Evolutionary conservation across 2,329 filamentous ascomycete species (phyloP).

Genomic region (Pseudogymnoascus sp.): DNA sequence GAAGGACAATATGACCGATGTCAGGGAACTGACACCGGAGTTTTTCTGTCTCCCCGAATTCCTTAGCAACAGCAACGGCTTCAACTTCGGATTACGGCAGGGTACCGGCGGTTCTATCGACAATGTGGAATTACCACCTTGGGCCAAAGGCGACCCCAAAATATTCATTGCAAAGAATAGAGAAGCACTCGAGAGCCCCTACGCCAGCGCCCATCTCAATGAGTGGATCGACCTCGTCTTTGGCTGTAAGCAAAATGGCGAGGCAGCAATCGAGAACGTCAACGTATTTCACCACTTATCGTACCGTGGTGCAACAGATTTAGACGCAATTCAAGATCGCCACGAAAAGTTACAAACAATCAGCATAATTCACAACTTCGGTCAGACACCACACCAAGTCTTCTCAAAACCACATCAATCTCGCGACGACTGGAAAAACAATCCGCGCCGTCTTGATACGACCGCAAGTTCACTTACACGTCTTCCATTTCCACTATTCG

Average conservation of each 20-base stretch:
- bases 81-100: constrained; percentile 86
- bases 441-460: constrained; percentile 66
- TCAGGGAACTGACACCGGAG: constrained; percentile 89
- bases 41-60: constrained; percentile 98
- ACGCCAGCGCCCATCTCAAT: constrained; percentile 83
- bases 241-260: constrained; percentile 86
- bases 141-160: constrained; percentile 92
- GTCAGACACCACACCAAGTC: constrained; percentile 92
- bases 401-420: constrained; percentile 74
- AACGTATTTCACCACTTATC: constrained; percentile 97
- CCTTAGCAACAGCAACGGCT: constrained; percentile 84
- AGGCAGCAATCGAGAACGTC: constrained; percentile 80
- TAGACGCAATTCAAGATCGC: constrained; percentile 84
- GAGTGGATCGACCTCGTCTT: constrained; percentile 96
- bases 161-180: constrained; percentile 94
- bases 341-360: constrained; percentile 83
- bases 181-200: constrained; percentile 89
- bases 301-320: constrained; percentile 85
- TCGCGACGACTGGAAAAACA: constrained; percentile 62
- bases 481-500: constrained; percentile 68
- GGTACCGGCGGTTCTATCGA: constrained; percentile 74
- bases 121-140: constrained; percentile 81
- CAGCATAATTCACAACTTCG: constrained; percentile 96
- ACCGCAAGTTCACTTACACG: constrained; percentile 68
- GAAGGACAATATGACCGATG: constrained; percentile 82